phyloP scores from a whole-genome alignment of 257 asterid species.

The Przewalskia tangutica region DNA sequence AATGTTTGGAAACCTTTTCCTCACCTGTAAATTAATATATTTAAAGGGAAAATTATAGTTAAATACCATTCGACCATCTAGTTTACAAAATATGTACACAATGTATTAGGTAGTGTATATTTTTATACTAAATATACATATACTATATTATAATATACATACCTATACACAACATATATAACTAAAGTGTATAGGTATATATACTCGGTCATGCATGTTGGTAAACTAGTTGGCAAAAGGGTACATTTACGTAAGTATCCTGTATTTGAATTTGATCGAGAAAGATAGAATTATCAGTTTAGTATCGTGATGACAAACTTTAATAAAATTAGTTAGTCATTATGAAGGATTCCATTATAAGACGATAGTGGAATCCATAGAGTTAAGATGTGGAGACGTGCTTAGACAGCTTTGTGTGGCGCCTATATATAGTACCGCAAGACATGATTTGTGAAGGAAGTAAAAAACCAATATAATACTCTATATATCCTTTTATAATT shows the following conservation, averaged over 20 bases:
- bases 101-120: too few species aligned
- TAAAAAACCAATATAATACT: neutral
- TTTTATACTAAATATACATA: too few species aligned
- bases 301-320: neutral
- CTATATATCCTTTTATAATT: neutral
- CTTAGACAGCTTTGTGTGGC: neutral
- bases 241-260: too few species aligned
- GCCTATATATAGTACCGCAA: neutral
- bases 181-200: too few species aligned
- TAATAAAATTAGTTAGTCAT: neutral
- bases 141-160: too few species aligned
- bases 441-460: neutral
- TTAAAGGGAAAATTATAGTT: neutral
- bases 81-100: too few species aligned
- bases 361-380: neutral
- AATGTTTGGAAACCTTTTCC: neutral
- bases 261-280: neutral
- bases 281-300: neutral
- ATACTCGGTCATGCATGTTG: too few species aligned
- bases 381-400: neutral
- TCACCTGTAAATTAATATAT: neutral
- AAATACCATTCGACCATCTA: too few species aligned
- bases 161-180: too few species aligned
- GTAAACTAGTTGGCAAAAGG: too few species aligned
- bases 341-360: neutral